Percentiles rank a stretch among this genome's conserved stretches.
Evolutionary conservation across 441 rosid species (phyloP).

Genomic region (Arabidopsis lyrata): DNA sequence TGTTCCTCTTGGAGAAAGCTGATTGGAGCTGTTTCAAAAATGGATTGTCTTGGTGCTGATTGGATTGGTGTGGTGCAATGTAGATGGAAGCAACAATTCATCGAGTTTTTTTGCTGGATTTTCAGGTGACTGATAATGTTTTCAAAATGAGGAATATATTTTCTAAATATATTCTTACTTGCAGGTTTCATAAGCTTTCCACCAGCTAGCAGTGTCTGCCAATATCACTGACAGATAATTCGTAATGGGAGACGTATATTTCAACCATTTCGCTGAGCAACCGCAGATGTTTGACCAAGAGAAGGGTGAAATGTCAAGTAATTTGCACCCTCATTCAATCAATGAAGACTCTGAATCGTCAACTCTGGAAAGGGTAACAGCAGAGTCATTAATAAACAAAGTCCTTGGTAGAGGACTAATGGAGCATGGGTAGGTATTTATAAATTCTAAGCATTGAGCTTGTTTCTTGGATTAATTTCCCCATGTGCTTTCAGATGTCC

Average conservation of each 20-base stretch:
- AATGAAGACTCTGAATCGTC: constrained; percentile 25
- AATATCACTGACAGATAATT: constrained; percentile 40
- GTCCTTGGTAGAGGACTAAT: constrained; percentile 57
- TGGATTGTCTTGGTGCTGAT: constrained; percentile 75
- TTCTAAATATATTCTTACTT: constrained; percentile 55
- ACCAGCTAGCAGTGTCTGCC: constrained; percentile 47
- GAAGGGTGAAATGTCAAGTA: constrained; percentile 27
- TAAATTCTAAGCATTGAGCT: neutral
- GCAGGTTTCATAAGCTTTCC: constrained; percentile 65
- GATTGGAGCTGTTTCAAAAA: constrained; percentile 66
- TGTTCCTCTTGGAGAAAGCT: constrained; percentile 73
- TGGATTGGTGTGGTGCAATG: constrained; percentile 64
- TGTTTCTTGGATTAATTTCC: constrained; percentile 14
- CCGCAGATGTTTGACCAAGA: constrained; percentile 33
- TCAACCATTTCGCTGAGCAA: constrained; percentile 42
- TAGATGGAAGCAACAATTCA: constrained; percentile 73
- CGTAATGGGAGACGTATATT: constrained; percentile 53
- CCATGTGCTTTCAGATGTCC: constrained; percentile 59
- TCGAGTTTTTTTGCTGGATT: constrained; percentile 73
- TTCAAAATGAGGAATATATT: constrained; percentile 42
- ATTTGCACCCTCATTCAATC: neutral
- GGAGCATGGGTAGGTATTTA: constrained; percentile 71
- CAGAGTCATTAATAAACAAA: constrained; percentile 31
- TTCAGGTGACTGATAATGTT: constrained; percentile 53
- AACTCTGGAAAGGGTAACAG: constrained; percentile 17